Base-by-base conservation (phyloP, 1,284 basidiomycete species). In the Fomitopsis palustris region DNA sequence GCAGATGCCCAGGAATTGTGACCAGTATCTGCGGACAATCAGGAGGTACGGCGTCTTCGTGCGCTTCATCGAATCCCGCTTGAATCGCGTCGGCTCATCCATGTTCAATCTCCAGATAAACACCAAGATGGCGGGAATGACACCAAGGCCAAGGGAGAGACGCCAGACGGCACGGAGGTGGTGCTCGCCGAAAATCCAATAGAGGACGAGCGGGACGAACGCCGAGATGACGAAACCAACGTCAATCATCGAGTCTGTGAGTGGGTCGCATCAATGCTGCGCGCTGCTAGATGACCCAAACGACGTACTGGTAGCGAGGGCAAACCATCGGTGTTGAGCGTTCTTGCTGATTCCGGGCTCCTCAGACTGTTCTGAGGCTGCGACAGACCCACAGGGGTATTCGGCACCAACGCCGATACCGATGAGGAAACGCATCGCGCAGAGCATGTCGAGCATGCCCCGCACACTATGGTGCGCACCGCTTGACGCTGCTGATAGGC, bases 301-400 rank as follows among this genome's bases (percentile, higher is more conserved):
- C 12, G 58, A 74, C 82, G 60, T 62, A 88, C 91, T 94, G 1
- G 92, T 93, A 38, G 92, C 91, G 19, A 96, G 81, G 19, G 90
- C 86, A 67, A 96, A 92, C 82, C 93, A 93, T 56, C 88, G 78
- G 71, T 96, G 90, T 69, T 95, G 95, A 3, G 88, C 82, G 56
- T 84, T 85, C 75, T 91, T 93, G 64, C 75, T 80, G 67, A 96
- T 87, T 3, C 82, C 85, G 21, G 82, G 77, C 68, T 93, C 89
- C 72, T 96, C 95, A 0, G 93, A 93, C 69, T 93, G 91, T 71
- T 97, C 95, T 1, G 92, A 90, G 2, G 90, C 90, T 23, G 94
- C 93, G n/a, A 97, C 94, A 3, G 88, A 91, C 7, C 95, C 95
- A 61, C 89, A 91, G 6, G 94, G 95, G 65, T 97, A 96, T 72